Percentiles rank a stretch among this genome's conserved stretches.
Conservation (phyloP, 306 rosid genomes). For the Echinosophora koreensis region DNA sequence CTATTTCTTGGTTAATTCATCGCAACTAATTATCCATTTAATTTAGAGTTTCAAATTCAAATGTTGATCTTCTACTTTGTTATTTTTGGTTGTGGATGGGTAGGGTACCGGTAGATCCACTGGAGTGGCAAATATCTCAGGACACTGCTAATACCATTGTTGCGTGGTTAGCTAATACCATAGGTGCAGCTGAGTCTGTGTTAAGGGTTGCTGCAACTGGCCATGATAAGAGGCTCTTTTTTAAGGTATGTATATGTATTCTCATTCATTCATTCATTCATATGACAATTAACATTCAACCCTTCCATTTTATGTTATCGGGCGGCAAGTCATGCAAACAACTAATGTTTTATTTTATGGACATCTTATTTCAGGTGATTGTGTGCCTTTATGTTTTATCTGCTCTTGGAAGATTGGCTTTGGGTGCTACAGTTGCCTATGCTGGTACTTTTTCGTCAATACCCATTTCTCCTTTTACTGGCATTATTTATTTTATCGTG, state of each 20-base stretch:
- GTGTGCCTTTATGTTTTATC: conserved; percentile 73
- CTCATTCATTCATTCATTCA: neutral
- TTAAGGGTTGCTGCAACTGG: conserved; percentile 97
- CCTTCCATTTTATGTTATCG: too few species aligned
- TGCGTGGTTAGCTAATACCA: conserved; percentile 84
- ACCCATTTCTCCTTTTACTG: neutral
- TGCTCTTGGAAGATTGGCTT: conserved; percentile 81
- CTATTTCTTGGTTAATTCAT: too few species aligned
- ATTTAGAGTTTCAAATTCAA: neutral
- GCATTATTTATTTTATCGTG: neutral
- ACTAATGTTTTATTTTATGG: neutral
- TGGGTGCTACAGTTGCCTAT: conserved; percentile 87
- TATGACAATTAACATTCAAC: neutral
- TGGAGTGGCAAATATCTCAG: conserved; percentile 97
- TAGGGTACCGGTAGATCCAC: conserved; percentile 96
- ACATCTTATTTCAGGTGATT: conserved; percentile 64
- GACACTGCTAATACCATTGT: conserved; percentile 80
- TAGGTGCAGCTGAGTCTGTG: conserved; percentile 95
- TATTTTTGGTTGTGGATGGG: neutral
- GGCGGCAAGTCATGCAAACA: conserved; percentile 10
- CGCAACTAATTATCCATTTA: neutral
- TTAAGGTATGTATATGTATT: conserved; percentile 57
- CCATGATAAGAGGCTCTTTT: conserved; percentile 90
- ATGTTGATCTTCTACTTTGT: neutral
- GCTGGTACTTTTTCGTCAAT: conserved; percentile 63